Percentiles rank a stretch among this genome's conserved stretches.
Conservation (phyloP, 2,329 filamentous ascomycete species). For the Sphaerulina musiva region DNA sequence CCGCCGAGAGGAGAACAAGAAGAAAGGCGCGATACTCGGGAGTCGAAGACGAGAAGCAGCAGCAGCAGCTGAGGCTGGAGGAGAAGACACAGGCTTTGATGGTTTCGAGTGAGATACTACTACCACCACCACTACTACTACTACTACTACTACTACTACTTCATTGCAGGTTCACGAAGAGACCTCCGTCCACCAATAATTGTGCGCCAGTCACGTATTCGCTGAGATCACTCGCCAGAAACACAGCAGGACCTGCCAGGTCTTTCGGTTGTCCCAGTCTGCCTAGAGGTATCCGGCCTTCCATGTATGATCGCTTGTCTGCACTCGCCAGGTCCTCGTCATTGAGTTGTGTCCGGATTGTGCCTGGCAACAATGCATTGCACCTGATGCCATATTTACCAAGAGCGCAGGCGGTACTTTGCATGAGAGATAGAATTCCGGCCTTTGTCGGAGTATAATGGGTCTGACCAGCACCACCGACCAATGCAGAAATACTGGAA, state of each 20-base stretch:
- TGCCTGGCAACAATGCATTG: constrained; percentile 77
- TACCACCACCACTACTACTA: too few relatives aligned
- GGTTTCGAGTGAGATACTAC: constrained; percentile 35
- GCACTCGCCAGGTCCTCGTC: constrained; percentile 72
- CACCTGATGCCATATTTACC: constrained; percentile 71
- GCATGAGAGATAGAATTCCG: constrained; percentile 72
- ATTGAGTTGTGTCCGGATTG: constrained; percentile 76
- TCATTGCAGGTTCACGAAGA: constrained; percentile 83
- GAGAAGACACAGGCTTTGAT: constrained; percentile 36
- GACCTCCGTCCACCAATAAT: constrained; percentile 76
- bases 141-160: neutral
- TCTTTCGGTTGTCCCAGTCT: constrained; percentile 66
- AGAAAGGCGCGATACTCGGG: constrained; percentile 37
- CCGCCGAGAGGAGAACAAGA: constrained; percentile 61
- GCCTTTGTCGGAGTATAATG: constrained; percentile 90
- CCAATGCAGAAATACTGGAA: constrained; percentile 65
- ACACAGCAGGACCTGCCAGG: constrained; percentile 76
- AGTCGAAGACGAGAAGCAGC: constrained; percentile 30
- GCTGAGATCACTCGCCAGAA: constrained; percentile 73
- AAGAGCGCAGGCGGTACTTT: constrained; percentile 72
- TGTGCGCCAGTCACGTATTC: constrained; percentile 78
- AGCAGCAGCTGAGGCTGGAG: constrained; percentile 14
- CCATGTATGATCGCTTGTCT: constrained; percentile 69
- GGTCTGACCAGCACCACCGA: constrained; percentile 70
- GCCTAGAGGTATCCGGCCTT: constrained; percentile 71